A percentile compares a stretch with the other conserved stretches of the same genome.
Evolutionary conservation across 352 stramenopile species (phyloP).

Genomic region (Globisporangium lucens): DNA sequence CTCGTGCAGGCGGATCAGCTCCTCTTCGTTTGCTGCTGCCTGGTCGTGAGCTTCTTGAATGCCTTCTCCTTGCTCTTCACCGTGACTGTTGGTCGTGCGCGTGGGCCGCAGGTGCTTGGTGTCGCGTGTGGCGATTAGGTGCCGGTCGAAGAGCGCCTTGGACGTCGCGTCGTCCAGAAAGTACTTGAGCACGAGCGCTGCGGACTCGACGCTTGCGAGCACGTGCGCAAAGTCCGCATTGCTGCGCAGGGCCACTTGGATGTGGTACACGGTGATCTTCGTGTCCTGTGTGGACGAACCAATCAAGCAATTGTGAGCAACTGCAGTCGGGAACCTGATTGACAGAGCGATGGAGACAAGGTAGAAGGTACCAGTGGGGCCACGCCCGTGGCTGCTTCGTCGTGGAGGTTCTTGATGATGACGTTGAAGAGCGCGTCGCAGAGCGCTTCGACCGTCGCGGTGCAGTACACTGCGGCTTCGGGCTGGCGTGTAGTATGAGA

Average conservation of each 20-base stretch:
- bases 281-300: constrained; percentile 25
- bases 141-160: constrained; percentile 35
- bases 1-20: constrained; percentile 41
- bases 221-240: constrained; percentile 38
- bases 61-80: not conserved
- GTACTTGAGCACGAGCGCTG: constrained; percentile 35
- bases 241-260: constrained; percentile 49
- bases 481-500: constrained; percentile 18
- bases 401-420: constrained; percentile 40
- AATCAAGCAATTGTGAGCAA: not conserved
- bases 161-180: constrained; percentile 55
- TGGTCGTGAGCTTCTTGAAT: not conserved
- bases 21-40: constrained; percentile 23
- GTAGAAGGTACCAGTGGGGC: constrained; percentile 25
- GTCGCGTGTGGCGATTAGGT: constrained; percentile 37
- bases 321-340: not conserved
- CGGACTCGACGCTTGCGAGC: constrained; percentile 33
- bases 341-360: not conserved
- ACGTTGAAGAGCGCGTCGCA: constrained; percentile 51
- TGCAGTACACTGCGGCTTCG: constrained; percentile 52
- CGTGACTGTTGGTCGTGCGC: not conserved
- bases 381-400: constrained; percentile 23
- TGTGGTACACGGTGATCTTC: constrained; percentile 49
- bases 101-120: constrained; percentile 36
- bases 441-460: constrained; percentile 47